phyloP scores from a whole-genome alignment of 331 rosid genomes.

The Acacia concinna region DNA sequence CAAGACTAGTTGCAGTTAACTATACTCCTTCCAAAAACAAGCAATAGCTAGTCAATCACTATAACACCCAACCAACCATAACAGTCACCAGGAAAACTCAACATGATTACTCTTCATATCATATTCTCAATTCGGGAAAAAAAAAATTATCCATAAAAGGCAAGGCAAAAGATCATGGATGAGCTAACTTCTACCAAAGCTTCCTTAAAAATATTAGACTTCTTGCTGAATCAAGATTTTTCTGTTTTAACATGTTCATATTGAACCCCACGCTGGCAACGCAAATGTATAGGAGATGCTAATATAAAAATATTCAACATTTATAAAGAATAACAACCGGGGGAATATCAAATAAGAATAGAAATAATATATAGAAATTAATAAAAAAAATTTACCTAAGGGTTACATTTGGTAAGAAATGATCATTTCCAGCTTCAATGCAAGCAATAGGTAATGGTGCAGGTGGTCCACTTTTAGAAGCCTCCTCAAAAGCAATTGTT shows the following conservation, averaged over 20 bases:
- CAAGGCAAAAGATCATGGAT: not conserved
- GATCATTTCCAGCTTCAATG: constrained; percentile 83
- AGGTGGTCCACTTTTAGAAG: constrained; percentile 75
- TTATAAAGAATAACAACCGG: constrained; percentile 51
- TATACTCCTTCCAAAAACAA: too few species aligned
- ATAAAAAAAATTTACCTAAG: constrained; percentile 68
- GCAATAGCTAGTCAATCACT: too few species aligned
- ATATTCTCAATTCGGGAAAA: not conserved
- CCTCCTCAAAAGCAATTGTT: constrained; percentile 87
- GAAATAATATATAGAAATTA: constrained; percentile 5
- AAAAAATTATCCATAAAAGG: not conserved
- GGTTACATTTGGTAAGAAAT: constrained; percentile 81
- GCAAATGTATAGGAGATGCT: not conserved
- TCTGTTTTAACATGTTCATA: constrained; percentile 1
- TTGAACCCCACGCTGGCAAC: constrained; percentile 8
- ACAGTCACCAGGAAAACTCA: too few species aligned
- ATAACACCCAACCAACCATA: too few species aligned
- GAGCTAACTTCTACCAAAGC: not conserved
- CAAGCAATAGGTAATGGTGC: constrained; percentile 80
- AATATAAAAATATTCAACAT: not conserved
- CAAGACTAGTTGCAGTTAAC: too few species aligned
- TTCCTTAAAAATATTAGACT: not conserved
- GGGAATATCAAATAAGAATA: constrained; percentile 40
- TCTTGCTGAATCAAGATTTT: constrained; percentile 4
- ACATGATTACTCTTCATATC: not conserved